These are phyloP conservation scores for Canavalia ensiformis DNA, from an alignment of 306 rosid species.

Conservation along the genomic window DNA sequence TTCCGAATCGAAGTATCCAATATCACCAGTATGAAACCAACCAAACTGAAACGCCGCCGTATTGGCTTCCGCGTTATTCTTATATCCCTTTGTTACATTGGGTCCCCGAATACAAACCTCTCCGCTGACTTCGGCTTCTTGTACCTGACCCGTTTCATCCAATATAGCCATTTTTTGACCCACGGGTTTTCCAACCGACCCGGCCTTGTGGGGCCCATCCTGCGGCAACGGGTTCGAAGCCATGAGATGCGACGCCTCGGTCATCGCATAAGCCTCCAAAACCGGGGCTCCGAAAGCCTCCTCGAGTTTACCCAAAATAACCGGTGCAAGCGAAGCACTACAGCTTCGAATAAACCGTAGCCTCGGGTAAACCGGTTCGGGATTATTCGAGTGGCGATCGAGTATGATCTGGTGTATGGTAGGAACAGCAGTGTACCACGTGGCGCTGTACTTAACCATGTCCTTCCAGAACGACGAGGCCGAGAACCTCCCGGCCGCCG, in stretches of 20 bases:
- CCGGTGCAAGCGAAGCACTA: constrained; percentile 91
- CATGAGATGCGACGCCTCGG: constrained; percentile 90
- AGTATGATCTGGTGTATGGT: constrained; percentile 95
- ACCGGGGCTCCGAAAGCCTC: constrained; percentile 83
- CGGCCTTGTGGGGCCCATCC: constrained; percentile 80
- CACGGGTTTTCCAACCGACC: constrained; percentile 88
- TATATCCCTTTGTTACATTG: constrained; percentile 87
- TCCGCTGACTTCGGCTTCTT: constrained; percentile 49
- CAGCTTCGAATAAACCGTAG: constrained; percentile 91
- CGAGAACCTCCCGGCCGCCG: constrained; percentile 82
- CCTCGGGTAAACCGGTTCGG: constrained; percentile 72
- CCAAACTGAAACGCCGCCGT: constrained; percentile 69
- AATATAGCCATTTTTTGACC: constrained; percentile 82
- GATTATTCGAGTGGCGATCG: constrained; percentile 74
- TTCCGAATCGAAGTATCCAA: constrained; percentile 81
- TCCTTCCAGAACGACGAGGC: constrained; percentile 89
- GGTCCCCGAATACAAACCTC: constrained; percentile 88
- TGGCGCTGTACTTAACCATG: constrained; percentile 69
- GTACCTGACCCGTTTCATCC: constrained; percentile 62
- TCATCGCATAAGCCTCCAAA: constrained; percentile 95
- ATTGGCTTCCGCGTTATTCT: constrained; percentile 77
- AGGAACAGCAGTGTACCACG: constrained; percentile 97
- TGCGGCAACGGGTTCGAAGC: constrained; percentile 81
- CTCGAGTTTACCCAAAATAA: constrained; percentile 69
- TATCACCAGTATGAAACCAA: constrained; percentile 93